Evolutionary conservation across 139 green algal species (phyloP).

Genomic region (Chlamydomonas eustigma): DNA sequence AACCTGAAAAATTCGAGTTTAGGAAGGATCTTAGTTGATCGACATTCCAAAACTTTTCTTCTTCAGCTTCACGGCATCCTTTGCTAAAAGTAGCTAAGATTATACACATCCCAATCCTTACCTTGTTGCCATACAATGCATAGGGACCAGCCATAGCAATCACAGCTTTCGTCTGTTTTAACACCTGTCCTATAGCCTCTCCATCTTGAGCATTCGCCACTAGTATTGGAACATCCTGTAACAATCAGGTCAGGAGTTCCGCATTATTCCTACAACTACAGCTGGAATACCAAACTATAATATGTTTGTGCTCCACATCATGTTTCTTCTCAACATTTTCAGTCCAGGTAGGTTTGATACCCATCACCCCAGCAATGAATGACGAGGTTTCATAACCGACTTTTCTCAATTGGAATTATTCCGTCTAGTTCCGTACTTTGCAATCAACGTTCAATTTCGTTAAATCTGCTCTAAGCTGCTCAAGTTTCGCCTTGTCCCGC

Average conservation of each 20-base stretch:
- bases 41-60: not conserved
- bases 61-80: too few relatives aligned
- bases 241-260: not conserved
- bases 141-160: not conserved
- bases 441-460: slow-evolving; percentile 34
- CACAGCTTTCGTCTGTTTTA: slow-evolving; percentile 38
- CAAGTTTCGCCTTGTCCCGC: slow-evolving; percentile 66
- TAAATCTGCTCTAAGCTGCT: slow-evolving; percentile 48
- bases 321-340: not conserved
- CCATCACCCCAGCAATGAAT: too few relatives aligned
- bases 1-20: not conserved
- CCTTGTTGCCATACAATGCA: not conserved
- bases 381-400: too few relatives aligned
- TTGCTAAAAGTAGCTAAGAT: too few relatives aligned
- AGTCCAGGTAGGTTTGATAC: not conserved
- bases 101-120: not conserved
- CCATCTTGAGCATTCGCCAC: slow-evolving; percentile 57
- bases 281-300: too few relatives aligned
- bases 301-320: too few relatives aligned
- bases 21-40: not conserved
- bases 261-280: not conserved
- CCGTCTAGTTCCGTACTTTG: slow-evolving; percentile 30
- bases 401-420: too few relatives aligned
- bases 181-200: slow-evolving; percentile 47
- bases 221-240: slow-evolving; percentile 61